Base-by-base conservation (phyloP, 345 rosid species). In the Dipteronia dyeriana region DNA sequence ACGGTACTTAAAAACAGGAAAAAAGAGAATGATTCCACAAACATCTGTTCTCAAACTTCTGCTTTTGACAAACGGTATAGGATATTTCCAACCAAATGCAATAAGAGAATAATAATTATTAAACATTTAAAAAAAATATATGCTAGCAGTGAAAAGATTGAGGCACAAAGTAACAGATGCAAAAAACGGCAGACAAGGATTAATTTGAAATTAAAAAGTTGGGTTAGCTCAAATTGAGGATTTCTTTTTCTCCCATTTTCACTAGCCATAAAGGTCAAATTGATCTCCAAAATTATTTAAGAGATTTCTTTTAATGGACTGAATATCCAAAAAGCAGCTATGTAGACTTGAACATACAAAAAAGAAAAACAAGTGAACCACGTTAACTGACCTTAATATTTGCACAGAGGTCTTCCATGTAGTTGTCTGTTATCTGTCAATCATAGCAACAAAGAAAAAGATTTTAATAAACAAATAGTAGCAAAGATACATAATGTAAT, bases 361-460 rank as follows among this genome's bases (percentile, higher is more conserved):
- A 38, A 38, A 49, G 20, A 39, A 17, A 64, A 20, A 51, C 1
- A 66, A 20, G 62, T 64, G 68, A 68, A 49, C 38, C 51, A 41
- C 43, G 45, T 41, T 41, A 41, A 82, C 90, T 75, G 49, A 92
- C 98, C 93, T 90, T 93, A 61, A 93, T 87, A 82, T 88, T 74
- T 75, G 81, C 79, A 72, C 92, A 89, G 39, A 93, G 84, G 75
- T 95, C 93, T 86, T 90, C 91, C 98, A 91, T 90, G 84, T 88
- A 80, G 85, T 87, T 81, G 71, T 84, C 90, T 61, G 85, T 78
- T 47, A 85, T 84, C 98, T 95, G 89, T 22, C 59, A 75, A 76
- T 53, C 51, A 20, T 22, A 66, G 68, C 31, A 19, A 66, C 34
- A 70, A 69, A 4, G 10, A n/a, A 71, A 29, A 57, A 62, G 62